A percentile compares a stretch with the other conserved stretches of the same genome.
Conservation (phyloP, 495 filamentous ascomycete species). For the Penicillium taxi region DNA sequence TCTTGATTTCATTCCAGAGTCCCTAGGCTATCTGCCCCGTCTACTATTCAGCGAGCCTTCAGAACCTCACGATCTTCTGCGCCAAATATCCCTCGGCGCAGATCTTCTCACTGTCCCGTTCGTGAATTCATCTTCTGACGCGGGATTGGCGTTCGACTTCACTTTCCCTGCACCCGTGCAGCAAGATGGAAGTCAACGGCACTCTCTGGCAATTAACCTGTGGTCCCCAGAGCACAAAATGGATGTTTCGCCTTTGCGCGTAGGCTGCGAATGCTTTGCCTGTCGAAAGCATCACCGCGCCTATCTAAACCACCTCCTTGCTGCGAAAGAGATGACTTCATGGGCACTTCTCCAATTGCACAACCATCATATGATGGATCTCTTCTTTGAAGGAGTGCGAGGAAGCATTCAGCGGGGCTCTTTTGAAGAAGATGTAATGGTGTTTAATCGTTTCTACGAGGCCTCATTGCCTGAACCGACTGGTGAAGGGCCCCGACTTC, state of each 20-base stretch:
- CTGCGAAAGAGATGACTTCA: constrained; percentile 88
- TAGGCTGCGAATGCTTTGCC: constrained; percentile 69
- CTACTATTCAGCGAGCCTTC: constrained; percentile 59
- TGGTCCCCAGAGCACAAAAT: constrained; percentile 52
- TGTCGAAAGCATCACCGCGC: constrained; percentile 80
- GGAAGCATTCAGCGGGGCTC: constrained; percentile 48
- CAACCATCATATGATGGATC: constrained; percentile 63
- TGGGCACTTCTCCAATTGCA: constrained; percentile 92
- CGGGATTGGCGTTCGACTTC: constrained; percentile 79
- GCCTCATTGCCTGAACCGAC: constrained; percentile 60
- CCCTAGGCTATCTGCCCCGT: constrained; percentile 55
- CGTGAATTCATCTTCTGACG: constrained; percentile 64
- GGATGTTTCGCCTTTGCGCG: constrained; percentile 49
- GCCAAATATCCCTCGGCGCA: constrained; percentile 63
- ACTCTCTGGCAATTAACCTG: constrained; percentile 66
- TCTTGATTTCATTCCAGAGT: constrained; percentile 53
- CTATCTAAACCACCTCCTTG: constrained; percentile 77
- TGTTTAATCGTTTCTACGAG: constrained; percentile 58
- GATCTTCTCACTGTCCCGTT: constrained; percentile 77
- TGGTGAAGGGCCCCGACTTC: constrained; percentile 69
- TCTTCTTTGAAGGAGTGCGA: constrained; percentile 68
- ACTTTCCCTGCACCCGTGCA: constrained; percentile 49
- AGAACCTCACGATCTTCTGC: constrained; percentile 67
- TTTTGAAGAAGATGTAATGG: constrained; percentile 51
- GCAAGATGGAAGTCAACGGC: constrained; percentile 10